Evolutionary conservation across 495 filamentous ascomycete species (phyloP).

Genomic region (Neurospora terricola): DNA sequence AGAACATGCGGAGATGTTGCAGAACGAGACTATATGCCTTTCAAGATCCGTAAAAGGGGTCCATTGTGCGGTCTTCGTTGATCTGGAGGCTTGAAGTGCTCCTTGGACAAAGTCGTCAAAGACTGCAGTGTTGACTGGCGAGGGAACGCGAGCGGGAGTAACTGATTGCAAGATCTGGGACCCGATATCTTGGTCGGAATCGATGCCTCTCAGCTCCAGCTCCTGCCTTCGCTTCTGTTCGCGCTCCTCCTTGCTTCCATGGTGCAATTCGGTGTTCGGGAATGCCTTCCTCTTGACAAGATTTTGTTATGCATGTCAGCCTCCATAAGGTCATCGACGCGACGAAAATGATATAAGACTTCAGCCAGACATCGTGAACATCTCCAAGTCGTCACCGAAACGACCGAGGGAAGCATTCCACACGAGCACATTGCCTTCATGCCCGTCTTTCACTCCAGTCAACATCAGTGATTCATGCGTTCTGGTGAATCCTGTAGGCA

Average conservation of each 20-base stretch:
- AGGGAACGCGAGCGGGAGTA: not conserved
- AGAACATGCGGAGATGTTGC: not conserved
- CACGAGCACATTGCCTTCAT: not conserved
- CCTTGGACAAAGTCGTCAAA: slow-evolving; percentile 15
- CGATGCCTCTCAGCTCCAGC: slow-evolving; percentile 14
- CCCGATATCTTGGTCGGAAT: slow-evolving; percentile 11
- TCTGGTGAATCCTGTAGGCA: not conserved
- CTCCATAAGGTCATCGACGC: not conserved
- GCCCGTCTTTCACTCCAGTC: not conserved
- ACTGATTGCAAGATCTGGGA: not conserved
- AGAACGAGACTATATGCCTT: not conserved
- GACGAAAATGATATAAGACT: not conserved
- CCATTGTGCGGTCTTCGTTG: not conserved
- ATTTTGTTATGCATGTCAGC: slow-evolving; percentile 5
- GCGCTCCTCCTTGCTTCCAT: slow-evolving; percentile 19
- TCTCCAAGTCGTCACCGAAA: not conserved
- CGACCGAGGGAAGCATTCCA: not conserved
- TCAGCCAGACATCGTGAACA: not conserved
- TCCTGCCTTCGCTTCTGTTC: slow-evolving; percentile 17
- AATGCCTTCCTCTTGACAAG: slow-evolving; percentile 23
- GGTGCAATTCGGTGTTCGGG: slow-evolving; percentile 20
- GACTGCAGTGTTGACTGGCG: not conserved
- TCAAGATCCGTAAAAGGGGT: not conserved
- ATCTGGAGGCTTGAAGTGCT: slow-evolving; percentile 2
- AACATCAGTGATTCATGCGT: not conserved